Conservation (phyloP, 148 eudicot genomes). For the Suaeda aralocaspica region DNA sequence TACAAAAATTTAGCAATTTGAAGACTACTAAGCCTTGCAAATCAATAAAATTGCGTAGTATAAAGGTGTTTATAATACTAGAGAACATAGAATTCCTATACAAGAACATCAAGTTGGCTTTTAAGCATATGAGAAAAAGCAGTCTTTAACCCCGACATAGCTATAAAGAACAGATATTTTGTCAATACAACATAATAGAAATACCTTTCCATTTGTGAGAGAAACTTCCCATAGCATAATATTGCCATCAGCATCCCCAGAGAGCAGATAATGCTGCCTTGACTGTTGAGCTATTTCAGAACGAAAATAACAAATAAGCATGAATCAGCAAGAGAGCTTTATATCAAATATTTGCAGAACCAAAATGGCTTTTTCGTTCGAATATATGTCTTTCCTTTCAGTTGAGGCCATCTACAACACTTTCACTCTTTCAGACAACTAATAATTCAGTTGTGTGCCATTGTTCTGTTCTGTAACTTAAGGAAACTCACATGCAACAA, state of each 20-base stretch:
- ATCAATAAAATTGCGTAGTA: neutral
- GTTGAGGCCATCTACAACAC: neutral
- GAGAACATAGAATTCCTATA: neutral
- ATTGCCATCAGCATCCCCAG: constrained; percentile 80
- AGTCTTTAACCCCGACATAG: neutral
- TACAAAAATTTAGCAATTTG: neutral
- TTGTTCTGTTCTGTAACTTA: neutral
- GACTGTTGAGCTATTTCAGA: constrained; percentile 45
- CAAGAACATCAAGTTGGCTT: neutral
- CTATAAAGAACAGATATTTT: neutral
- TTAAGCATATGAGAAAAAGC: too few species aligned
- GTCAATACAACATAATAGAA: constrained; percentile 1
- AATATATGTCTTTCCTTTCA: neutral
- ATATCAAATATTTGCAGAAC: neutral
- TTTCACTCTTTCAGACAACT: neutral
- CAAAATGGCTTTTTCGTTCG: neutral
- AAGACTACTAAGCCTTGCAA: neutral
- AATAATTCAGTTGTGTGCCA: neutral
- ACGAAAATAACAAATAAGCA: neutral
- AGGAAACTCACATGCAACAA: neutral
- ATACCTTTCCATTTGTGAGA: constrained; percentile 55
- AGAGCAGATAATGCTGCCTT: constrained; percentile 57
- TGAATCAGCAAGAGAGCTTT: neutral
- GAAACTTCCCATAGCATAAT: constrained; percentile 70
- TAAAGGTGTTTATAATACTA: neutral